Evolutionary conservation across 805 yeast species (phyloP), one percentile per base, ranked within the genome.

Genomic region (Lipomyces orientalis): DNA sequence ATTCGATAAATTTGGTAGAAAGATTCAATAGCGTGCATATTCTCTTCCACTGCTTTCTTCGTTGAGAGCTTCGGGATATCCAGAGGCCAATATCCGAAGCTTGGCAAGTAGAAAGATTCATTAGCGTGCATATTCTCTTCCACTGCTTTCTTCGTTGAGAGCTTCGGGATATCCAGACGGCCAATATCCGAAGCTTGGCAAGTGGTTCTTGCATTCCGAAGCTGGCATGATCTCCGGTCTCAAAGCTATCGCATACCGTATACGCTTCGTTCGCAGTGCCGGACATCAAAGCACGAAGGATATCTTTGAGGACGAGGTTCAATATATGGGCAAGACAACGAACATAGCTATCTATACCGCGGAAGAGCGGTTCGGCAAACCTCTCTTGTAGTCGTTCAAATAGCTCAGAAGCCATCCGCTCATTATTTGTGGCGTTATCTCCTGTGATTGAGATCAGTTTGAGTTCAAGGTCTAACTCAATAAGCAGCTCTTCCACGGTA

Each of bases 381-480:
- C 29, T 49, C 54, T n/a, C 54, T 49, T 49, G 54, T 14, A 49
- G 54, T 2, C 54, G 19, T 49, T 49, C 25, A 49, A 49, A 49
- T n/a, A 49, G 54, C 54, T 49, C 54, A 49, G 54, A 49, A 49
- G 54, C 54, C 54, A 49, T 49, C 54, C 54, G 54, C 54, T 49
- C 54, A 49, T 49, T 49, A 22, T 49, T 49, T 49, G 22, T 49
- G 1, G 54, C 54, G 29, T 49, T 49, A 49, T 49, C 54, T n/a
- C 54, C 54, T 8, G 54, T 49, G 14, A 49, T 49, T 49, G 54
- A 49, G 54, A 49, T 49, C 54, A 49, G 54, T 22, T 49, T 49
- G 54, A 8, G 54, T 49, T 49, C 54, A 49, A 49, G 54, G 54
- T 49, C 54, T 16, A 49, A n/a, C 29, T 49, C 54, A 9, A 49